Percentiles rank a stretch among this genome's conserved stretches.
phyloP scores from a whole-genome alignment of 1,284 basidiomycete species.

The Amylostereum areolatum region DNA sequence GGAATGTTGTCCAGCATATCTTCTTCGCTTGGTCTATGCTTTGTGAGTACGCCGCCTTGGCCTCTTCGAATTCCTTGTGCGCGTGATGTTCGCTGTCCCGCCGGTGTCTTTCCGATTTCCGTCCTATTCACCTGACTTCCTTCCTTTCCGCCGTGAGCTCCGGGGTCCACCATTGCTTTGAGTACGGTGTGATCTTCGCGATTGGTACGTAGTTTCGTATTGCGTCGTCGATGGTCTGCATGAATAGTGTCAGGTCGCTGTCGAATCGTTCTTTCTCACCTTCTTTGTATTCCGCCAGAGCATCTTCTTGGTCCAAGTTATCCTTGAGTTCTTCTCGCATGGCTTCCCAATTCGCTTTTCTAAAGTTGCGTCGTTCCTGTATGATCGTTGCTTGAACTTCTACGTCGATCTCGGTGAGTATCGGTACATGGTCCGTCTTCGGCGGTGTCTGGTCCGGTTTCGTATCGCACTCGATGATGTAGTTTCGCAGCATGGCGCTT shows the following conservation, averaged over 20 bases:
- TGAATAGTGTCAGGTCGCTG: constrained; percentile 3
- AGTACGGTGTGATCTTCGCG: constrained; percentile 16
- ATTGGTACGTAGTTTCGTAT: constrained; percentile 15
- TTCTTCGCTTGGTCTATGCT: constrained; percentile 23
- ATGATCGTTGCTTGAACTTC: constrained; percentile 4
- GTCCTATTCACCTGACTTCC: constrained; percentile 12
- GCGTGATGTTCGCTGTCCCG: constrained; percentile 12
- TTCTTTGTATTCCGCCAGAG: constrained; percentile 1
- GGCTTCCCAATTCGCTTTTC: constrained; percentile 17
- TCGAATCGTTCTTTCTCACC: constrained; percentile 11
- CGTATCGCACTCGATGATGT: constrained; percentile 15
- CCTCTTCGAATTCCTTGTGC: constrained; percentile 6
- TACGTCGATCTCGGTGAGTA: constrained; percentile 12
- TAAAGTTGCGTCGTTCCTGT: constrained; percentile 14
- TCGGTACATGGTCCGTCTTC: constrained; percentile 25
- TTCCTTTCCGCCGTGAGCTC: constrained; percentile 15
- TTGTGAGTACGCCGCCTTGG: constrained; percentile 19
- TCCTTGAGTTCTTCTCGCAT: constrained; percentile 14
- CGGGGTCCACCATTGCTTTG: constrained; percentile 22
- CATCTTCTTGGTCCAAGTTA: background rate
- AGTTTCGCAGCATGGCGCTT: constrained; percentile 6
- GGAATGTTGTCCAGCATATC: constrained; percentile 31
- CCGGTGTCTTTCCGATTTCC: constrained; percentile 9
- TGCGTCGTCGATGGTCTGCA: constrained; percentile 9
- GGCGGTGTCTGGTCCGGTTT: constrained; percentile 8